A percentile compares a stretch with the other conserved stretches of the same genome.
phyloP scores from a whole-genome alignment of 768 basidiomycete genomes.

The Kwoniella dejecticola region DNA sequence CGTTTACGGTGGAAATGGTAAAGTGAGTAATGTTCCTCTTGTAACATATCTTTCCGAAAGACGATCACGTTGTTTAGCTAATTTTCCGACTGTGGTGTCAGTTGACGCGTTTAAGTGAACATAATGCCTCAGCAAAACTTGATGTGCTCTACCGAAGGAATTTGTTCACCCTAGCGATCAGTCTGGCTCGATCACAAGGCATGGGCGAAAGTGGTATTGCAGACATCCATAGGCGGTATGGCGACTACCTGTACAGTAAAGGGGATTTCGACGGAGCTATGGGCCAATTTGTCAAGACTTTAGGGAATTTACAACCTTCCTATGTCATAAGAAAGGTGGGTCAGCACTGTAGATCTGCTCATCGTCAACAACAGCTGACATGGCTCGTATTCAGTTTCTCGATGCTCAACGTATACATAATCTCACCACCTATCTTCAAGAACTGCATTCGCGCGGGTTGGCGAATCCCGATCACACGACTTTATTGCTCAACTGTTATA shows the following conservation, averaged over 20 bases:
- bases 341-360: too few species aligned
- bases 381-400: conserved; percentile 67
- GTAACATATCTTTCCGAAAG: too few species aligned
- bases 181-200: conserved; percentile 75
- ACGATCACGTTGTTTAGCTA: too few species aligned
- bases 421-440: conserved; percentile 93
- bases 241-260: conserved; percentile 86
- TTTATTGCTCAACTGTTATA: conserved; percentile 92
- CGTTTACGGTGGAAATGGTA: conserved; percentile 74
- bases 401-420: conserved; percentile 95
- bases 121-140: conserved; percentile 76
- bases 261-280: conserved; percentile 91
- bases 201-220: conserved; percentile 74
- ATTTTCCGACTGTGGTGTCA: conserved; percentile 10
- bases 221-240: conserved; percentile 86
- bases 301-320: conserved; percentile 85
- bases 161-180: conserved; percentile 74
- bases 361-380: too few species aligned
- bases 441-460: conserved; percentile 81
- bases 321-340: conserved; percentile 94
- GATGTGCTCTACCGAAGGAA: conserved; percentile 80
- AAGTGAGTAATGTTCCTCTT: conserved; percentile 59
- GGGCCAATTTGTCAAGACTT: conserved; percentile 86
- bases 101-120: conserved; percentile 47
- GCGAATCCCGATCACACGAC: conserved; percentile 98